phyloP scores from a whole-genome alignment of 1,284 basidiomycete species.

The Apiotrichum brassicae region DNA sequence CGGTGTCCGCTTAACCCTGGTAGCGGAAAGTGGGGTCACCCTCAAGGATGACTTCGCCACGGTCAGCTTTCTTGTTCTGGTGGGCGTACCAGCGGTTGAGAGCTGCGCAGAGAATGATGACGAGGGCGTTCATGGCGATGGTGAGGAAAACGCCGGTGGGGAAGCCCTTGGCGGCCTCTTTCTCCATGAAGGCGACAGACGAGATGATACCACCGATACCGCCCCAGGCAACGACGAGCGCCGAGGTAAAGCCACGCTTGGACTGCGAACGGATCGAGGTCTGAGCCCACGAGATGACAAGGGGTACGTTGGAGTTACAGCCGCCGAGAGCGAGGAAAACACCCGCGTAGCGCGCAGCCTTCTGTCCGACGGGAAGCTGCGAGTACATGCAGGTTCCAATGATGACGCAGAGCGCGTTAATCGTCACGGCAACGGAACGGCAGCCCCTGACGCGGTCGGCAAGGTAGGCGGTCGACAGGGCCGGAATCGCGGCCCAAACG shows the following conservation, averaged over 20 bases:
- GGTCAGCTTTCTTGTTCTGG: slow-evolving; percentile 11
- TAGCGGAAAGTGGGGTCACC: slow-evolving; percentile 11
- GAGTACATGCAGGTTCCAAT: slow-evolving; percentile 14
- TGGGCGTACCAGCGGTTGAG: slow-evolving; percentile 8
- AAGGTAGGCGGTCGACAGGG: slow-evolving; percentile 37
- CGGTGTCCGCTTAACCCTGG: slow-evolving; percentile 5
- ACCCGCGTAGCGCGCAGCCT: slow-evolving; percentile 44
- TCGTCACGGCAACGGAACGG: slow-evolving; percentile 4
- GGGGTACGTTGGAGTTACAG: slow-evolving; percentile 32
- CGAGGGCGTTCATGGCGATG: slow-evolving; percentile 10
- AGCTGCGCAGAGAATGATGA: background rate
- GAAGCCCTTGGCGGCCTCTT: slow-evolving; percentile 8
- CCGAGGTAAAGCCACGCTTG: slow-evolving; percentile 42
- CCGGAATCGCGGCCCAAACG: slow-evolving; percentile 39
- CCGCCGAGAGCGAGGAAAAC: slow-evolving; percentile 47
- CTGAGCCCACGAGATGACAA: slow-evolving; percentile 38
- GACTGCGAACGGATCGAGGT: slow-evolving; percentile 48
- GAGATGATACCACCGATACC: slow-evolving; percentile 48
- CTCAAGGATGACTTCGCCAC: slow-evolving; percentile 11
- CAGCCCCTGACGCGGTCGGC: slow-evolving; percentile 34
- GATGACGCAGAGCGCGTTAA: slow-evolving; percentile 11
- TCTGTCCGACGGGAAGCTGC: slow-evolving; percentile 8
- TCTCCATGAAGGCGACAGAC: slow-evolving; percentile 10
- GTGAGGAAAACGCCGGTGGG: slow-evolving; percentile 16
- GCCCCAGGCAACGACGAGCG: slow-evolving; percentile 45